These are phyloP conservation scores for Pythium coloratum DNA, from an alignment of 352 stramenopile species.

Conservation along the genomic window DNA sequence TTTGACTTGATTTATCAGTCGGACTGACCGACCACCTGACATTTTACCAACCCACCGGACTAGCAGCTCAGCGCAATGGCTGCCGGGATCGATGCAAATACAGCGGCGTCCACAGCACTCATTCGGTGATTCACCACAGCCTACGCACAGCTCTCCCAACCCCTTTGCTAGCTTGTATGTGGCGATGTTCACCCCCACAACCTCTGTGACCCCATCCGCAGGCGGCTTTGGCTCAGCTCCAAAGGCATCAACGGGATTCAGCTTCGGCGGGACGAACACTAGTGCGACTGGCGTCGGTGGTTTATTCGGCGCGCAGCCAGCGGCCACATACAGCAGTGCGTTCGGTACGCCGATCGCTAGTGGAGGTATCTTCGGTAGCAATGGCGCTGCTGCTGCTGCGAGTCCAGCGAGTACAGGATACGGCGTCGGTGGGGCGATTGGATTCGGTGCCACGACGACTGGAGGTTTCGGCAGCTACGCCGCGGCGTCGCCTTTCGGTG, in stretches of 20 bases:
- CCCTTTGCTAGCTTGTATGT: neutral
- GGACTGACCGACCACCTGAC: conserved; percentile 1
- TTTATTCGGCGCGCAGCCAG: too few relatives aligned
- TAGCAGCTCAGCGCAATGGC: neutral
- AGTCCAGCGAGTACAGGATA: too few relatives aligned
- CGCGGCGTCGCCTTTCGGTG: conserved; percentile 49
- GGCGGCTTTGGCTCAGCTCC: too few relatives aligned
- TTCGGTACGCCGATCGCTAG: too few relatives aligned
- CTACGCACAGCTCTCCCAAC: neutral
- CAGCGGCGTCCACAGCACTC: neutral
- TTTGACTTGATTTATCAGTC: conserved; percentile 15
- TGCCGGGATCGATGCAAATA: neutral
- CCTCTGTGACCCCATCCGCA: too few relatives aligned
- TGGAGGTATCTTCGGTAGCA: too few relatives aligned
- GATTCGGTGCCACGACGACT: neutral
- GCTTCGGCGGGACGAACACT: too few relatives aligned
- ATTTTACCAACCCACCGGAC: neutral
- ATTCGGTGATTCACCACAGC: neutral
- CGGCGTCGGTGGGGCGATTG: too few relatives aligned
- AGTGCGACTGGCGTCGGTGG: too few relatives aligned
- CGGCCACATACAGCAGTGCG: too few relatives aligned
- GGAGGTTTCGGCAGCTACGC: conserved; percentile 33
- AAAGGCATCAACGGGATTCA: too few relatives aligned
- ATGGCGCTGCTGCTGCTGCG: too few relatives aligned
- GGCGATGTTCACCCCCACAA: neutral